Evolutionary conservation across 345 rosid species (phyloP).

Genomic region (Eutrema heterophyllum): DNA sequence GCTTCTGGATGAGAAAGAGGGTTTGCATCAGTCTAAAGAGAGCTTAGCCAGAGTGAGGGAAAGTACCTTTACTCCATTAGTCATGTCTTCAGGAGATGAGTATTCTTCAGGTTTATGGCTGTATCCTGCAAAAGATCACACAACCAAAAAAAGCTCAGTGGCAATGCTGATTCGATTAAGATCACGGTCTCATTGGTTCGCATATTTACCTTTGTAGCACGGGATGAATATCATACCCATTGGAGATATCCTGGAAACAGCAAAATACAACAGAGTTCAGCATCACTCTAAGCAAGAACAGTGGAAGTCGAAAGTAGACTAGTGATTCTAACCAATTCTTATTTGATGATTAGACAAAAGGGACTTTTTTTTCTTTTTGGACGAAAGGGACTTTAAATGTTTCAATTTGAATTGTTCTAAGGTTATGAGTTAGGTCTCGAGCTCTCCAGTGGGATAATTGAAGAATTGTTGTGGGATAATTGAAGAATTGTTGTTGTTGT

Average conservation of each 20-base stretch:
- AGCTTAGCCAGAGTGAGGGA: conserved; percentile 75
- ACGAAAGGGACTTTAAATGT: background rate
- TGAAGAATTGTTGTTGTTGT: background rate
- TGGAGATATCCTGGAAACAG: conserved; percentile 65
- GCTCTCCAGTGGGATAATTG: background rate
- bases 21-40: conserved; percentile 36
- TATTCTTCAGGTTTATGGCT: conserved; percentile 95
- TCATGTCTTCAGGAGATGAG: conserved; percentile 58
- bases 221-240: conserved; percentile 99
- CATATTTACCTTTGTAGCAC: conserved; percentile 75
- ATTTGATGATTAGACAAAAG: background rate
- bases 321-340: background rate
- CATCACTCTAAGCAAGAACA: background rate
- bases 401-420: background rate
- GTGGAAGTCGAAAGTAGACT: background rate
- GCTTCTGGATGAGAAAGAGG: conserved; percentile 12
- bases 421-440: background rate
- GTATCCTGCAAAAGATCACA: conserved; percentile 54
- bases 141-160: background rate
- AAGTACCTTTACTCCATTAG: conserved; percentile 78
- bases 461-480: background rate
- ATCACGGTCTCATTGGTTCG: background rate
- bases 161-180: background rate
- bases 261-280: background rate
- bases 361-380: background rate